Percentiles rank a stretch among this genome's conserved stretches.
phyloP scores from a whole-genome alignment of 306 rosid genomes.

The Cercis canadensis region DNA sequence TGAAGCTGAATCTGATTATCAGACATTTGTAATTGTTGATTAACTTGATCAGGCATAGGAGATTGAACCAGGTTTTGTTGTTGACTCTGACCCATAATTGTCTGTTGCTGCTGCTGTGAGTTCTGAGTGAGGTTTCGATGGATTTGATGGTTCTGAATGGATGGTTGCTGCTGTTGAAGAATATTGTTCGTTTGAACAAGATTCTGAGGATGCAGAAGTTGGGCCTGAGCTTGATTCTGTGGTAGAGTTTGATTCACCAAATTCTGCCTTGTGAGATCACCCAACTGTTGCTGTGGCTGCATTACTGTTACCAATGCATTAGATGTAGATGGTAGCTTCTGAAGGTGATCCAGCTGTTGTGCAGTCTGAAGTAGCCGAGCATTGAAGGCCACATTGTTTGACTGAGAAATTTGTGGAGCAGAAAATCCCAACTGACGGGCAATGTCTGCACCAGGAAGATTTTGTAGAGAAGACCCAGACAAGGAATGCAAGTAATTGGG shows the following conservation, averaged over 20 bases:
- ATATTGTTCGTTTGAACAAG: slow-evolving; percentile 54
- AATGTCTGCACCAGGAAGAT: slow-evolving; percentile 71
- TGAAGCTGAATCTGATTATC: slow-evolving; percentile 77
- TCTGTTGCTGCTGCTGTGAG: slow-evolving; percentile 57
- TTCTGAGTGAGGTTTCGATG: slow-evolving; percentile 70
- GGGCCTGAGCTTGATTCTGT: slow-evolving; percentile 71
- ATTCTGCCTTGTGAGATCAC: slow-evolving; percentile 62
- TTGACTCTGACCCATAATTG: slow-evolving; percentile 62
- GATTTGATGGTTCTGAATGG: slow-evolving; percentile 66
- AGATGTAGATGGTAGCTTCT: slow-evolving; percentile 56
- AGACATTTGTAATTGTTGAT: slow-evolving; percentile 71
- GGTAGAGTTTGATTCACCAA: slow-evolving; percentile 61
- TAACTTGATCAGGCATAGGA: slow-evolving; percentile 62
- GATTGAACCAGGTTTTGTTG: slow-evolving; percentile 64
- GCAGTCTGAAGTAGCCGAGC: slow-evolving; percentile 73
- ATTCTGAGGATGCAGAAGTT: slow-evolving; percentile 71
- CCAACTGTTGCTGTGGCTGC: slow-evolving; percentile 67
- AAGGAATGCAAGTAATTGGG: slow-evolving; percentile 68
- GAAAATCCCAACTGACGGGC: slow-evolving; percentile 76
- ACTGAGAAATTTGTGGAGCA: slow-evolving; percentile 64
- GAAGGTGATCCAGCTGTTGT: slow-evolving; percentile 80
- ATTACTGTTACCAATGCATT: slow-evolving; percentile 57
- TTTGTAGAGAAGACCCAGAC: slow-evolving; percentile 69
- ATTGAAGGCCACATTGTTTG: slow-evolving; percentile 63
- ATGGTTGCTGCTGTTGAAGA: slow-evolving; percentile 75